A percentile compares a stretch with the other conserved stretches of the same genome.
phyloP scores from a whole-genome alignment of 768 basidiomycete species.

The Boletus insuetus region DNA sequence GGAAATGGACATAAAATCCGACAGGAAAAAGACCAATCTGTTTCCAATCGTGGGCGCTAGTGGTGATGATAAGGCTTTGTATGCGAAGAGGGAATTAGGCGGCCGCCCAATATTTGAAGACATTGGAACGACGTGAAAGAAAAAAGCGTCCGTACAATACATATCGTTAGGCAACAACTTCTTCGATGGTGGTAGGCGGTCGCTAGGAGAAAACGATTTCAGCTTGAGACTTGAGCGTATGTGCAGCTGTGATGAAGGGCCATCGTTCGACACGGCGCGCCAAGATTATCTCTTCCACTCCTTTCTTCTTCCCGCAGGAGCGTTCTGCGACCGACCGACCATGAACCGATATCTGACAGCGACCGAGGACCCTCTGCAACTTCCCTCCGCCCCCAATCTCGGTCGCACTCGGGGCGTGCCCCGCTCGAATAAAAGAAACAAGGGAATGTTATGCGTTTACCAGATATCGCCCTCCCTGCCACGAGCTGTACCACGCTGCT shows the following conservation, averaged over 20 bases:
- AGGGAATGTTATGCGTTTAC: slow-evolving; percentile 33
- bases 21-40: slow-evolving; percentile 24
- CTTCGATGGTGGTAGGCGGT: slow-evolving; percentile 26
- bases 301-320: slow-evolving; percentile 16
- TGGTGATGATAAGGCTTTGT: slow-evolving; percentile 21
- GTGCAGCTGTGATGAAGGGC: slow-evolving; percentile 3
- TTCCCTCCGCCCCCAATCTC: slow-evolving; percentile 40
- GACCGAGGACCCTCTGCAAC: slow-evolving; percentile 34
- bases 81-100: slow-evolving; percentile 30
- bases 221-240: slow-evolving; percentile 21
- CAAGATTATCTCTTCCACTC: slow-evolving; percentile 22
- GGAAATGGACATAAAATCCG: slow-evolving; percentile 28
- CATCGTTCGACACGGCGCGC: slow-evolving; percentile 23
- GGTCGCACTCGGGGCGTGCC: slow-evolving; percentile 45
- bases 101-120: slow-evolving; percentile 23
- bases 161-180: slow-evolving; percentile 41
- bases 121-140: slow-evolving; percentile 47
- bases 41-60: slow-evolving; percentile 35
- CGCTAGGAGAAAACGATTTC: slow-evolving; percentile 8
- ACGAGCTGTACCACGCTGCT: slow-evolving; percentile 40
- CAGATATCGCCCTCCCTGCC: slow-evolving; percentile 48
- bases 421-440: slow-evolving; percentile 33
- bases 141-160: slow-evolving; percentile 74
- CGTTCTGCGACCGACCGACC: slow-evolving; percentile 33
- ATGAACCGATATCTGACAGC: slow-evolving; percentile 33